Evolutionary conservation across 179 eudicot species (phyloP).

Genomic region (Silene noctiflora): DNA sequence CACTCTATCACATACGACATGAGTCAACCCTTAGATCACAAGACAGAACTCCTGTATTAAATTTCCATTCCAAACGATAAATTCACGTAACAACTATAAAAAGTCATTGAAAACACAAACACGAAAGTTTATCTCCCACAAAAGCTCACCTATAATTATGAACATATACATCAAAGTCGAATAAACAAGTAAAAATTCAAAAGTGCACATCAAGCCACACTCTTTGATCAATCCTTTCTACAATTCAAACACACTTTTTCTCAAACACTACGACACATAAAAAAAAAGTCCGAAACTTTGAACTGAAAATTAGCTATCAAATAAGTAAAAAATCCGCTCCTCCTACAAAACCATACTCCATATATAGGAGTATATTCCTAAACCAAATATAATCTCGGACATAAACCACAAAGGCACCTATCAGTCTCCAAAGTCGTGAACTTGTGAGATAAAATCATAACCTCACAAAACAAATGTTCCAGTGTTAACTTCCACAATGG

Average conservation of each 20-base stretch:
- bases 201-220: neutral
- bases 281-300: neutral
- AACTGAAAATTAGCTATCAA: neutral
- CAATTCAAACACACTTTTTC: neutral
- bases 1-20: neutral
- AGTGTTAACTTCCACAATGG: neutral
- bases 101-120: neutral
- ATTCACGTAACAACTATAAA: neutral
- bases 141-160: neutral
- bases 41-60: neutral
- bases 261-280: neutral
- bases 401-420: neutral
- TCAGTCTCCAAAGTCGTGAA: neutral
- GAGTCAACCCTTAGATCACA: neutral
- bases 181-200: neutral
- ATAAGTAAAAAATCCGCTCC: neutral
- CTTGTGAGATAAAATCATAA: neutral
- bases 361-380: no score
- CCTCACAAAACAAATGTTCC: neutral
- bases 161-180: neutral
- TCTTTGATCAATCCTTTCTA: neutral
- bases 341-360: neutral
- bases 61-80: neutral
- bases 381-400: no score
- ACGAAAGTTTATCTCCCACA: neutral